Conservation (phyloP, 2,329 filamentous ascomycete species). For the Epichloe amarillans region DNA sequence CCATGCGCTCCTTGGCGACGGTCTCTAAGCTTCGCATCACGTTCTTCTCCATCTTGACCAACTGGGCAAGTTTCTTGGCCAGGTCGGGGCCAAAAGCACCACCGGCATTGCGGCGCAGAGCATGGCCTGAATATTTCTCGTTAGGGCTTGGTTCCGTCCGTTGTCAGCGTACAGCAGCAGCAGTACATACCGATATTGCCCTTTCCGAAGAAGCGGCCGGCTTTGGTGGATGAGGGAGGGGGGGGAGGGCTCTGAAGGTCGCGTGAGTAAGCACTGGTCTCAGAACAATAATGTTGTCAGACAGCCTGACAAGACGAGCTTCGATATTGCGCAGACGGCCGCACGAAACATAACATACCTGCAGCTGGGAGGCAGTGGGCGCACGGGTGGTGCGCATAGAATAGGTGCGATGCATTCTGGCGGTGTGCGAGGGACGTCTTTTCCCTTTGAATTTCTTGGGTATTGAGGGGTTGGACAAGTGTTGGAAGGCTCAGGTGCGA, state of each 20-base stretch:
- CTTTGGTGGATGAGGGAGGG: constrained; percentile 87
- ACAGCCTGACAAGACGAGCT: neutral
- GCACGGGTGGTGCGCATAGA: constrained; percentile 96
- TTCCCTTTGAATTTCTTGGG: constrained; percentile 3
- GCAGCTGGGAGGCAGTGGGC: constrained; percentile 73
- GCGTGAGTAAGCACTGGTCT: neutral
- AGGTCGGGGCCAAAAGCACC: constrained; percentile 75
- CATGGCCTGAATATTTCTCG: constrained; percentile 35
- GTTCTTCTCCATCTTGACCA: constrained; percentile 99
- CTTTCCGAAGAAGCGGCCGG: constrained; percentile 76
- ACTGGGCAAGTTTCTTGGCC: constrained; percentile 90
- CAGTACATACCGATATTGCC: constrained; percentile 67
- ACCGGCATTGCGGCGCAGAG: constrained; percentile 59
- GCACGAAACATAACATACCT: constrained; percentile 25
- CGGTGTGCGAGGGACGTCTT: constrained; percentile 10
- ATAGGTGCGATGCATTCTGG: constrained; percentile 90
- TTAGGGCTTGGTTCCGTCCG: neutral
- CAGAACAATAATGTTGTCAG: neutral
- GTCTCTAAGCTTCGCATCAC: constrained; percentile 97
- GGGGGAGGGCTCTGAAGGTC: constrained; percentile 74
- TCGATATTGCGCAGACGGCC: neutral
- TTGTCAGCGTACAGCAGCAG: neutral
- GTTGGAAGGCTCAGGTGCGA: neutral
- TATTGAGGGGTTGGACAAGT: neutral
- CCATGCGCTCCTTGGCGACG: constrained; percentile 93